Percentiles rank a stretch among this genome's conserved stretches.
Conservation (phyloP, 108 stramenopile genomes). For the Skeletonema costatum region DNA sequence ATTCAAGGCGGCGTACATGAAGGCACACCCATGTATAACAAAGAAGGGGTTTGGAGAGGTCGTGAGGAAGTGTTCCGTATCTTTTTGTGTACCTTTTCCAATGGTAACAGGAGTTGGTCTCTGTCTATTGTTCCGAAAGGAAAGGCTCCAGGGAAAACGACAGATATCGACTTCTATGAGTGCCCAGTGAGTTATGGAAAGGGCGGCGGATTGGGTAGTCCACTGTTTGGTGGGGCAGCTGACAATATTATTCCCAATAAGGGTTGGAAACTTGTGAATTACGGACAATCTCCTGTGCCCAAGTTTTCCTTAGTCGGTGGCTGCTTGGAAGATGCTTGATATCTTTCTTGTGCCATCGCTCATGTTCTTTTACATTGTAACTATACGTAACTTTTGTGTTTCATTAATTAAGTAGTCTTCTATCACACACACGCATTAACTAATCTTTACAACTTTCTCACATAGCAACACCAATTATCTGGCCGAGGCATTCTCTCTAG, state of each 20-base stretch:
- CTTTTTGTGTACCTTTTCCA: conserved; percentile 85
- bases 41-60: conserved; percentile 59
- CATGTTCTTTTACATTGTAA: background rate
- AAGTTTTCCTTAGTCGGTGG: conserved; percentile 44
- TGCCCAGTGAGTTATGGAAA: conserved; percentile 42
- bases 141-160: conserved; percentile 74
- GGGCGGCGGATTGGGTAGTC: background rate
- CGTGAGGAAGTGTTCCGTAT: conserved; percentile 45
- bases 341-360: background rate
- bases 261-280: conserved; percentile 48
- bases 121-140: conserved; percentile 83
- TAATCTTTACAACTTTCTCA: background rate
- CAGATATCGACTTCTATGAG: conserved; percentile 88
- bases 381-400: background rate
- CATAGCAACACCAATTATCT: background rate
- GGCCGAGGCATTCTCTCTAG: background rate
- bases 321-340: conserved; percentile 34
- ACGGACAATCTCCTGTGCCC: conserved; percentile 44
- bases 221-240: conserved; percentile 7
- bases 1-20: conserved; percentile 64
- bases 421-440: background rate
- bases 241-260: conserved; percentile 37
- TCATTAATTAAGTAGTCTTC: background rate
- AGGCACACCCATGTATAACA: conserved; percentile 63
- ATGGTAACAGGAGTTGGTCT: conserved; percentile 88